phyloP scores from a whole-genome alignment of 2,329 filamentous ascomycete genomes.

The Exophiala phaeomuriformis region DNA sequence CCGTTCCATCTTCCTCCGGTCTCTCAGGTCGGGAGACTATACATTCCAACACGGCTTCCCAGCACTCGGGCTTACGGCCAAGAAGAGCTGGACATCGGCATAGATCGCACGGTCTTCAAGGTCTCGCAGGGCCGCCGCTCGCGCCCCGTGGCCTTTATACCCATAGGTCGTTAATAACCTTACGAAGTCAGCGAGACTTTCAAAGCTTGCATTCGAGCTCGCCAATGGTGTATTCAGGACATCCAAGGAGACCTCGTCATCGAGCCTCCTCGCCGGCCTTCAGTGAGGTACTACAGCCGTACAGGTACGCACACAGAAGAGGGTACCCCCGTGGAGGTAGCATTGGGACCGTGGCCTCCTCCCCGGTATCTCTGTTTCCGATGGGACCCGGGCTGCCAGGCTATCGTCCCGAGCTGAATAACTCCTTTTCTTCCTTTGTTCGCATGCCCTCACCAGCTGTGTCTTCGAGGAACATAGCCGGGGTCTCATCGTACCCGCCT shows the following conservation, averaged over 20 bases:
- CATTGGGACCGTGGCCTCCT: slow-evolving; percentile 22
- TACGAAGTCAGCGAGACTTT: slow-evolving; percentile 21
- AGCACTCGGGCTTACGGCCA: slow-evolving; percentile 14
- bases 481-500: slow-evolving; percentile 1
- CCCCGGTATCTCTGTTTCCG: slow-evolving; percentile 16
- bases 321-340: slow-evolving; percentile 17
- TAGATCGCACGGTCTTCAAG: slow-evolving; percentile 4
- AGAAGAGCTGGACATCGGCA: slow-evolving; percentile 17
- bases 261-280: slow-evolving; percentile 20
- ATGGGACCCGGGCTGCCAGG: slow-evolving; percentile 5
- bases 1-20: slow-evolving; percentile 17
- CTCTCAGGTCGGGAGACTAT: slow-evolving; percentile 22
- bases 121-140: slow-evolving; percentile 2
- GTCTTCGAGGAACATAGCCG: slow-evolving; percentile 1
- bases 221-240: slow-evolving; percentile 10
- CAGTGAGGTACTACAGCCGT: slow-evolving; percentile 13
- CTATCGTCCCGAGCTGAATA: slow-evolving; percentile 23
- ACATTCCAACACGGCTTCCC: slow-evolving; percentile 13
- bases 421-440: slow-evolving; percentile 19
- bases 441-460: slow-evolving; percentile 23
- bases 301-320: slow-evolving; percentile 8
- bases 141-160: slow-evolving; percentile 16
- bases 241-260: slow-evolving; percentile 4
- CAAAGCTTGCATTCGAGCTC: slow-evolving; percentile 21
- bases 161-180: slow-evolving; percentile 24